These are phyloP conservation scores for Groenewaldozyma sp. DNA, from an alignment of 1,139 yeast genomes.

Conservation along the genomic window DNA sequence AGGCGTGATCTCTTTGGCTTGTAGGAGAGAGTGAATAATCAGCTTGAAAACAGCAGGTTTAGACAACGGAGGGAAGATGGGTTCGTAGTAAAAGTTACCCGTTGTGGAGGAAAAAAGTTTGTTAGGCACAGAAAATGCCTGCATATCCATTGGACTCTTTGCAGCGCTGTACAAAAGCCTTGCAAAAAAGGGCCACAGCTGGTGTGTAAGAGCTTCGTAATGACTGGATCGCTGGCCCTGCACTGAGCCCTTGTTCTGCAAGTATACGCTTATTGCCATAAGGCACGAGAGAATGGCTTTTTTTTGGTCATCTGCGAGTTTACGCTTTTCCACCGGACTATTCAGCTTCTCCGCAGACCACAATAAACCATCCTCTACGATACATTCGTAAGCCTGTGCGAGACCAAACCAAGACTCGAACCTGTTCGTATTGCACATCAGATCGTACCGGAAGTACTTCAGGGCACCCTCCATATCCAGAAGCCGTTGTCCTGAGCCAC, in stretches of 20 bases:
- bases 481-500: constrained; percentile 69
- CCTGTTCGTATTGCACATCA: constrained; percentile 55
- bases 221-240: constrained; percentile 12
- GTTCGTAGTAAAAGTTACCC: constrained; percentile 12
- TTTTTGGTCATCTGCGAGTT: constrained; percentile 58
- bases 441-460: constrained; percentile 53
- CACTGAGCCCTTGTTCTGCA: constrained; percentile 22
- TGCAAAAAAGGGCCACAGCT: constrained; percentile 50
- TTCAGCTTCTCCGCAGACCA: constrained; percentile 87
- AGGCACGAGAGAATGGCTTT: constrained; percentile 64
- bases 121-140: constrained; percentile 22
- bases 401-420: constrained; percentile 81
- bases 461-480: constrained; percentile 75
- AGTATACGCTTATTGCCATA: constrained; percentile 56
- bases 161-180: constrained; percentile 53
- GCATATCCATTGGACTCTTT: constrained; percentile 51
- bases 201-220: constrained; percentile 34
- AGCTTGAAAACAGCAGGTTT: constrained; percentile 7
- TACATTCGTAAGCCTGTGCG: constrained; percentile 69
- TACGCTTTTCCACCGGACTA: constrained; percentile 48
- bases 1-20: constrained; percentile 29
- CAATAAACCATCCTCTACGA: constrained; percentile 80
- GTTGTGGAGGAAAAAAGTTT: constrained; percentile 22
- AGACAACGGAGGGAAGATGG: constrained; percentile 3
- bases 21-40: constrained; percentile 14